Evolutionary conservation across 2,329 filamentous ascomycete genomes (phyloP).

Genomic region (Chrysoporthe austroafricana): DNA sequence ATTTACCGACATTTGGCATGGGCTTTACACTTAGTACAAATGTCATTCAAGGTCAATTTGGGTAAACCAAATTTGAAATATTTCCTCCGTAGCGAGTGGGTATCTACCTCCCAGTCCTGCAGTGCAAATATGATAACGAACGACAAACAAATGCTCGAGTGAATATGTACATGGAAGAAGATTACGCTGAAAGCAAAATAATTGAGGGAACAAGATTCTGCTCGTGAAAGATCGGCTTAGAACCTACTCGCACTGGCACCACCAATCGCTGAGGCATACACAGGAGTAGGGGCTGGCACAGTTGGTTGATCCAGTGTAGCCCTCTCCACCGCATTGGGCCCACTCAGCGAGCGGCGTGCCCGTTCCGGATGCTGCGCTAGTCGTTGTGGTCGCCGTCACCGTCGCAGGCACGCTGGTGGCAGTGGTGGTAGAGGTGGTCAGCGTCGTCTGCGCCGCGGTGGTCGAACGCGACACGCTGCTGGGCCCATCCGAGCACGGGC

Average conservation of each 20-base stretch:
- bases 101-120: neutral
- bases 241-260: slow-evolving; percentile 38
- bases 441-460: slow-evolving; percentile 3
- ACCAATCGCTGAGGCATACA: slow-evolving; percentile 36
- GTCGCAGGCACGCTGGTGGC: neutral
- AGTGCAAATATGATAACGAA: neutral
- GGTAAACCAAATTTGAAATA: neutral
- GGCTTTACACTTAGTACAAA: too few species aligned
- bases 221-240: neutral
- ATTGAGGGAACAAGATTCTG: neutral
- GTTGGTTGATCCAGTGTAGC: slow-evolving; percentile 39
- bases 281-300: slow-evolving; percentile 40
- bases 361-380: slow-evolving; percentile 8
- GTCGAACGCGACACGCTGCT: slow-evolving; percentile 18
- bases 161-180: neutral
- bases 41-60: neutral
- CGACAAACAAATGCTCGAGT: neutral
- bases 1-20: neutral
- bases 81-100: neutral
- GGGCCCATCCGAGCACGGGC: slow-evolving; percentile 9
- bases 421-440: neutral
- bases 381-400: neutral
- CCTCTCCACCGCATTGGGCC: slow-evolving; percentile 43
- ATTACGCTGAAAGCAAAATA: neutral
- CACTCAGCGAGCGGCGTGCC: slow-evolving; percentile 38